Conservation (phyloP, 1,284 basidiomycete species). For the Cryptococcus hybrid region DNA sequence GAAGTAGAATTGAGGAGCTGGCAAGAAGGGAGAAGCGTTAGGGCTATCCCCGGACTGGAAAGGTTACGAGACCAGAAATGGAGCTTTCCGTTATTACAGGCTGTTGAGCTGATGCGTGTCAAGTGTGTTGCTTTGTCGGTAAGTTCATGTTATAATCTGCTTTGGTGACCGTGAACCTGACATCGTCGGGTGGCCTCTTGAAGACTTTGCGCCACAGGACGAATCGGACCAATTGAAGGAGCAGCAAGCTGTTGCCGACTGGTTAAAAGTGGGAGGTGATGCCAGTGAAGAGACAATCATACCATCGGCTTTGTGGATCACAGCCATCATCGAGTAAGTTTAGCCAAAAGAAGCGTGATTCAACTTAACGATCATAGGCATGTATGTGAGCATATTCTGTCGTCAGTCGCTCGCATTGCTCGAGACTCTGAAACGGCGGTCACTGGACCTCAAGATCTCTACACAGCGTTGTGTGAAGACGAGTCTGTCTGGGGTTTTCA, state of each 20-base stretch:
- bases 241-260: constrained; percentile 16
- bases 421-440: constrained; percentile 69
- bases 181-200: no score
- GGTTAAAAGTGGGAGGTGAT: constrained; percentile 44
- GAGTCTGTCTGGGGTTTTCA: constrained; percentile 79
- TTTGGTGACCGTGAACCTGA: constrained; percentile 3
- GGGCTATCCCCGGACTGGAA: no score
- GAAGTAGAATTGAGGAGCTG: constrained; percentile 85
- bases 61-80: constrained; percentile 28
- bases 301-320: constrained; percentile 81
- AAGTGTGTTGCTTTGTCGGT: constrained; percentile 45
- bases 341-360: neutral
- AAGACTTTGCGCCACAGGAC: constrained; percentile 39
- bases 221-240: constrained; percentile 14
- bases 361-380: constrained; percentile 58
- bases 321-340: constrained; percentile 85
- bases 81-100: constrained; percentile 36
- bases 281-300: constrained; percentile 54
- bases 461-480: constrained; percentile 82
- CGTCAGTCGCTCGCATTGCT: constrained; percentile 76
- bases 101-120: constrained; percentile 41
- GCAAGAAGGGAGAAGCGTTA: constrained; percentile 54
- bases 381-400: constrained; percentile 58
- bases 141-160: constrained; percentile 13
- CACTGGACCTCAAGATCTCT: constrained; percentile 75